Conservation (phyloP, 2,329 filamentous ascomycete species). For the Cytospora paraplurivora region DNA sequence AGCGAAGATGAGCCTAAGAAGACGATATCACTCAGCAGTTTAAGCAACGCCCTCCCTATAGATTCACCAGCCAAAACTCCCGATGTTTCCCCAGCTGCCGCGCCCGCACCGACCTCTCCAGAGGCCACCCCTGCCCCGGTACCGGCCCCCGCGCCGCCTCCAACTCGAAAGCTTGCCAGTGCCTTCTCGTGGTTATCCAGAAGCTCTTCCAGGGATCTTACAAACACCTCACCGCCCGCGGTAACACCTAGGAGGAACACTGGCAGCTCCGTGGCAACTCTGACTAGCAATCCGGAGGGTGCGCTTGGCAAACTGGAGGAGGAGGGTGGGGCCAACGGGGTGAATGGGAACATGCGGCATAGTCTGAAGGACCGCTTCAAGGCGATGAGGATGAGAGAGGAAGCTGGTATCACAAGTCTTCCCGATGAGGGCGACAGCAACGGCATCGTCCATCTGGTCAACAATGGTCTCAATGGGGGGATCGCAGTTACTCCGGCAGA, state of each 20-base stretch:
- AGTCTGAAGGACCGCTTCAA: constrained; percentile 81
- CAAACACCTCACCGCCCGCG: constrained; percentile 54
- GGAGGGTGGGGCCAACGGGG: constrained; percentile 52
- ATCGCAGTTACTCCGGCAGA: constrained; percentile 27
- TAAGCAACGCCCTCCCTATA: constrained; percentile 71
- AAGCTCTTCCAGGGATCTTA: constrained; percentile 61
- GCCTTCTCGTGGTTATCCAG: constrained; percentile 86
- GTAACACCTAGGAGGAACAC: constrained; percentile 69
- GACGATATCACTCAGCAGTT: constrained; percentile 66
- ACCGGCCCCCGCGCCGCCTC: constrained; percentile 42
- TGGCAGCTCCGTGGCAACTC: constrained; percentile 74
- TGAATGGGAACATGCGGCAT: constrained; percentile 52
- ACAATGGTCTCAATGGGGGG: constrained; percentile 29
- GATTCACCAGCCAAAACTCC: constrained; percentile 49
- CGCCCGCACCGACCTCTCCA: constrained; percentile 38
- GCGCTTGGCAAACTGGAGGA: constrained; percentile 77
- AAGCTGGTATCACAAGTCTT: constrained; percentile 58
- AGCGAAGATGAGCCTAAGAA: constrained; percentile 54
- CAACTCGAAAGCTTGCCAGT: constrained; percentile 74
- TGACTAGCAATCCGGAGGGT: constrained; percentile 80
- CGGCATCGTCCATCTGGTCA: constrained; percentile 32
- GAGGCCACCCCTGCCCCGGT: constrained; percentile 32
- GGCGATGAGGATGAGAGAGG: constrained; percentile 72
- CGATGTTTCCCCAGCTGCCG: constrained; percentile 34
- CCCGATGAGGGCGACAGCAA: constrained; percentile 54